Conservation (phyloP, 257 asterid species). For the Galeopsis tetrahit region DNA sequence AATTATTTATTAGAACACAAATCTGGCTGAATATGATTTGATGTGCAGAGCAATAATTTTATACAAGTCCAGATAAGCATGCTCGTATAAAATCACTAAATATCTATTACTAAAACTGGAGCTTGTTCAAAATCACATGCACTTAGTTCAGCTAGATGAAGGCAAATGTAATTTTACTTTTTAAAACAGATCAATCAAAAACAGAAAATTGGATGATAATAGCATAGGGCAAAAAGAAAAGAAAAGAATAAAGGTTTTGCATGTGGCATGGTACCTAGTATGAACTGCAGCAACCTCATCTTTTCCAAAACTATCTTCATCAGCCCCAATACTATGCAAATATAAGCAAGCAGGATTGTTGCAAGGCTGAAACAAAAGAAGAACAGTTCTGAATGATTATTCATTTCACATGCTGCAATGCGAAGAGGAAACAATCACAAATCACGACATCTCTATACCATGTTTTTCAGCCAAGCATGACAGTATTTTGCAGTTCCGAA, state of each 20-base stretch:
- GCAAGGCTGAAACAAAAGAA: slow-evolving; percentile 75
- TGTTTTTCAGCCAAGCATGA: slow-evolving; percentile 95
- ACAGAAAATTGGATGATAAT: slow-evolving; percentile 20
- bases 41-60: not conserved
- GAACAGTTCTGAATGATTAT: slow-evolving; percentile 29
- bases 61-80: slow-evolving; percentile 7
- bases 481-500: slow-evolving; percentile 99
- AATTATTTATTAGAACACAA: slow-evolving; percentile 15
- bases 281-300: slow-evolving; percentile 97
- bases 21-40: slow-evolving; percentile 6
- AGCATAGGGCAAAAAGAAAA: slow-evolving; percentile 10
- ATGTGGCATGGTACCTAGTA: slow-evolving; percentile 61
- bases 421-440: slow-evolving; percentile 26
- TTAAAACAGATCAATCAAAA: slow-evolving; percentile 21
- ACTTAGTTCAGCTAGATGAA: slow-evolving; percentile 10
- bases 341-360: slow-evolving; percentile 86
- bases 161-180: slow-evolving; percentile 12
- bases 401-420: slow-evolving; percentile 22
- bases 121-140: slow-evolving; percentile 16
- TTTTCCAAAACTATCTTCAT: slow-evolving; percentile 94
- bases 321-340: slow-evolving; percentile 88
- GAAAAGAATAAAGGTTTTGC: slow-evolving; percentile 1
- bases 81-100: slow-evolving; percentile 15
- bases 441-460: slow-evolving; percentile 51
- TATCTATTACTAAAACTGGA: slow-evolving; percentile 19